These are phyloP conservation scores for Trichophyton benhamiae DNA, from an alignment of 2,329 filamentous ascomycete genomes.

Conservation along the genomic window DNA sequence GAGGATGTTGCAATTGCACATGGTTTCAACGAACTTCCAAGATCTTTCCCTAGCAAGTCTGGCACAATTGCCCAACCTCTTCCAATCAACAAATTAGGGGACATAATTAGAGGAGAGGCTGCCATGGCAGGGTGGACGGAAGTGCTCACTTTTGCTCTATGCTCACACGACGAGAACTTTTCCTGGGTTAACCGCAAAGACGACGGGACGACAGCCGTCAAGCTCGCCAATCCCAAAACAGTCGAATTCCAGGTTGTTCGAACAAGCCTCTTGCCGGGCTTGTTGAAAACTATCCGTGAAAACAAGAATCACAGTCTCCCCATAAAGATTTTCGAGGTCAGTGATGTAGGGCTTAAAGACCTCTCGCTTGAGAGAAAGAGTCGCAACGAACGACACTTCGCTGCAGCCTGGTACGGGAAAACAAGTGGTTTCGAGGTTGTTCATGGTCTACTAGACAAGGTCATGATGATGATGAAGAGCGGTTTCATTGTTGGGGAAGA, in stretches of 20 bases:
- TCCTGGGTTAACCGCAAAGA: conserved; percentile 84
- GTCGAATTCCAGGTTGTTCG: conserved; percentile 87
- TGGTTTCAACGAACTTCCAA: conserved; percentile 91
- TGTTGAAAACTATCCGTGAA: conserved; percentile 86
- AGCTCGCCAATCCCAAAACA: conserved; percentile 85
- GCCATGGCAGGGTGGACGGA: conserved; percentile 95
- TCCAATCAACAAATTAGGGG: conserved; percentile 83
- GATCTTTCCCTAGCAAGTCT: conserved; percentile 72
- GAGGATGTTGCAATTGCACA: conserved; percentile 95
- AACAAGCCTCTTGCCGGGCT: conserved; percentile 70
- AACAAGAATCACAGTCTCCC: conserved; percentile 82
- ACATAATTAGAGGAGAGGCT: conserved; percentile 78
- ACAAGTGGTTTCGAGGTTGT: conserved; percentile 90
- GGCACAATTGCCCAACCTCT: conserved; percentile 78
- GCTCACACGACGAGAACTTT: conserved; percentile 97
- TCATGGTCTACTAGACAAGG: conserved; percentile 80
- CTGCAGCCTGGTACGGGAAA: conserved; percentile 92
- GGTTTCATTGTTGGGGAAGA: conserved; percentile 69
- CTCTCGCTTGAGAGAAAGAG: conserved; percentile 66
- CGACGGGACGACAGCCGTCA: conserved; percentile 69
- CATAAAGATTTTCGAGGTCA: conserved; percentile 84
- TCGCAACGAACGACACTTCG: conserved; percentile 88
- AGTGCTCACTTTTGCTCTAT: conserved; percentile 90
- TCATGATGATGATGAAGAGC: conserved; percentile 83
- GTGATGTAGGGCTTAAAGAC: conserved; percentile 88